Base-by-base conservation (phyloP, 495 filamentous ascomycete genomes). In the Xylaria grammica region DNA sequence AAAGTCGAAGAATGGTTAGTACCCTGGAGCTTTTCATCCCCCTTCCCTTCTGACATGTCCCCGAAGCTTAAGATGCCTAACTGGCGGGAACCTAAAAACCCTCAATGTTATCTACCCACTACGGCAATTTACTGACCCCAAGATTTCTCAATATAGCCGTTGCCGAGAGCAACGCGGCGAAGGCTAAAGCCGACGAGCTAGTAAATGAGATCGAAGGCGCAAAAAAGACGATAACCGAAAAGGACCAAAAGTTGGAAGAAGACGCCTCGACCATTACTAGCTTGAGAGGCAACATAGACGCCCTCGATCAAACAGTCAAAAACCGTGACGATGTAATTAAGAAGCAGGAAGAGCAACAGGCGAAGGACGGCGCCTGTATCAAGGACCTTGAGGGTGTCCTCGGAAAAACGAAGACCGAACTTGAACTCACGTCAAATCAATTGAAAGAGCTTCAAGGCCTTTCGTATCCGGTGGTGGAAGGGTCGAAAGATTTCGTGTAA, bases 401-500 rank as follows among this genome's bases (percentile, higher is more conserved):
- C 5, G 34, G 10, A 7, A 51, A 17, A 17, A 62, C 46, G 10
- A 11, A 42, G 11, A n/a, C 8, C 3, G 24, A 62, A n/a, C 59
- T 62, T 0, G 48, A 42, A 8, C 11, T 9, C 34, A 52, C 17
- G 10, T 11, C 59, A 38, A 32, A 7, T 6, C 59, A 62, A 32
- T 15, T 62, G 24, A 62, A n/a, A 9, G 59, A 62, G 24, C 59
- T 62, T 32, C 45, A 38, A 9, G 36, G 30, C 17, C 48, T 62
- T 6, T 62, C 59, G 13, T 62, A 34, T 10, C 15, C 52, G 15
- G 24, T 62, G 22, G 8, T 29, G 8, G 46, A 51, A 0, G 22
- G 8, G n/a, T 44, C 59, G 6, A 62, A 52, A 27, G 46, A 62
- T 7, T 38, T 42, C 9, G 46, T 62, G 59, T 62, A 62, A 62